These are phyloP conservation scores for Nemania bipapillata DNA, from an alignment of 2,329 filamentous ascomycete genomes.

Conservation along the genomic window DNA sequence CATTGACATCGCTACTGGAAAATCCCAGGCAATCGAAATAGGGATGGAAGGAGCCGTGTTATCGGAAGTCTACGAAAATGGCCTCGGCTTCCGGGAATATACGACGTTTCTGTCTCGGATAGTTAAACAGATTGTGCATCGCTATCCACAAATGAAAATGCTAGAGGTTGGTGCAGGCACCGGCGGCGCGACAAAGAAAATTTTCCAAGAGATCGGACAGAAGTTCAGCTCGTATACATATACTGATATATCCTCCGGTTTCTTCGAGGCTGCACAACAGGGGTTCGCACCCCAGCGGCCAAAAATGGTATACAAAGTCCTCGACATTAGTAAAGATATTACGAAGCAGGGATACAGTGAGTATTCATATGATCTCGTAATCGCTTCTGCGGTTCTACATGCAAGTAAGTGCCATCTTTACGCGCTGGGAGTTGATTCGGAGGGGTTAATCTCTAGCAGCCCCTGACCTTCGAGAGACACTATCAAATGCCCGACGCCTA, in stretches of 20 bases:
- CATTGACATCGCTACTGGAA: not conserved
- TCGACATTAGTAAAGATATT: slow-evolving; percentile 45
- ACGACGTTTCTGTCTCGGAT: not conserved
- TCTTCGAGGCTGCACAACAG: slow-evolving; percentile 14
- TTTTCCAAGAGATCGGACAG: slow-evolving; percentile 6
- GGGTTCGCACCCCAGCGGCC: not conserved
- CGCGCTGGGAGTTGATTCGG: no score
- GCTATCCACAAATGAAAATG: not conserved
- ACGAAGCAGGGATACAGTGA: slow-evolving; percentile 50
- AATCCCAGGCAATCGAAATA: not conserved
- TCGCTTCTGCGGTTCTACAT: no score
- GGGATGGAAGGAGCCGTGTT: not conserved
- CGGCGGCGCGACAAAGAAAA: not conserved
- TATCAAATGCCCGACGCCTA: slow-evolving; percentile 52
- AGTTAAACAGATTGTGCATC: not conserved
- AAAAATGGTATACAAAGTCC: slow-evolving; percentile 48
- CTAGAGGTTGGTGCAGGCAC: not conserved
- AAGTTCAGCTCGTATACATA: slow-evolving; percentile 33
- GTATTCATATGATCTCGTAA: slow-evolving; percentile 54
- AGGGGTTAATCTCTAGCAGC: no score
- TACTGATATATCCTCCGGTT: slow-evolving; percentile 27
- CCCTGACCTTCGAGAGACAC: slow-evolving; percentile 41
- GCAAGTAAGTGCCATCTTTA: no score
- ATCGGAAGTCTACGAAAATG: not conserved
- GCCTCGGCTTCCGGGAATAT: not conserved